Evolutionary conservation across 345 rosid genomes (phyloP), one percentile per base, ranked within the genome.

Genomic region (Syzygium oleosum): DNA sequence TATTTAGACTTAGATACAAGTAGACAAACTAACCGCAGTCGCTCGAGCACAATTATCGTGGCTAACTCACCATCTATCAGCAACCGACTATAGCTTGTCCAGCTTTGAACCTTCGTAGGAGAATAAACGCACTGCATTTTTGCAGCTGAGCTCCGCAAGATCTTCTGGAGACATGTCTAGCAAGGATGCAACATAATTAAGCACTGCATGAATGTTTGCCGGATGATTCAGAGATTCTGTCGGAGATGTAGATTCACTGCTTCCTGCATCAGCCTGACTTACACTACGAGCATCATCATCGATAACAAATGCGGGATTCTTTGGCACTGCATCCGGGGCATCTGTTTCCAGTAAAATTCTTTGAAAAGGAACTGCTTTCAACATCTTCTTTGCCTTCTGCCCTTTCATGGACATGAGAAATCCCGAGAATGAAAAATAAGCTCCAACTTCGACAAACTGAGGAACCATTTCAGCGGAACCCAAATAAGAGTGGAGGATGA

Each of bases 381-480:
- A 90, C 94, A 95, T 93, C 87, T 93, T 91, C 91, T 93, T 98
- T 79, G 98, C 98, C 89, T 95, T 98, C 85, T 92, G 92, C 80
- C 84, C 91, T 89, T 93, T 96, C 98, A 96, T 91, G 78, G 95
- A 89, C 98, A 96, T 94, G 21, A 95, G 92, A 89, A 92, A 96
- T 84, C 99, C 99, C 34, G 99, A 98, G 88, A 98, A 94, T 41
- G 99, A 98, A 91, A 98, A 98, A 87, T 96, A 95, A 31, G 97
- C 99, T 88, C 99, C 98, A 49, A 95, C 95, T 90, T 94, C 95
- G 21, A 97, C 94, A 65, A 96, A 92, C 88, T 96, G 98, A 91
- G 98, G 96, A 90, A 98, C 99, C 99, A 98, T 96, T 95, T 95
- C 98, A 59, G 98, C 95, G 21, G 99, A 94, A 68, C 99, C 99